Evolutionary conservation across 2,329 filamentous ascomycete species (phyloP), one percentile per base, ranked within the genome.

Genomic region (Penicillium sumatraense): DNA sequence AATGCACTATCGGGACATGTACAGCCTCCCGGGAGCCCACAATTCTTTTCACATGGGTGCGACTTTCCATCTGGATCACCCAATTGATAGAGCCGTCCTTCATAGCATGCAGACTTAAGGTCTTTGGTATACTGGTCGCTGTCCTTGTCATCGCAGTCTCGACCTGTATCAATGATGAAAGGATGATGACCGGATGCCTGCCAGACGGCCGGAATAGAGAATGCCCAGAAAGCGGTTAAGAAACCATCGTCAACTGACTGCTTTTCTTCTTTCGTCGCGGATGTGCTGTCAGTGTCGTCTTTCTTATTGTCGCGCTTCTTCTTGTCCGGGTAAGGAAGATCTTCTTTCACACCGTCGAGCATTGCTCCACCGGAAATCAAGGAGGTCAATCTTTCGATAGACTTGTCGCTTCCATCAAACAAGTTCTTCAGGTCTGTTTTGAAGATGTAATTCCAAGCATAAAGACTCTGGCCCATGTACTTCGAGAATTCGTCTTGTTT

Each of bases 91-190:
- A 10, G 31, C 14, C 14, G 7, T 14, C n/a, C 31, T 9, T 35
- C 8, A n/a, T 10, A 9, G 14, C 31, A 35, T 5, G 31, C 31
- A 35, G 8, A 9, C n/a, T 9, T 35, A 8, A n/a, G 8, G 14
- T 35, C 31, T n/a, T 10, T 35, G 14, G 31, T 35, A 35, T 35
- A 35, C n/a, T 35, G 7, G 14, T 9, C 14, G 14, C 8, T 5
- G 8, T 56, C 40, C 23, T 61, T 42, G 23, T 47, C 51, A 44
- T 52, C 58, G 36, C 59, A 60, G 20, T 21, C 27, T 29, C 58
- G 26, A 29, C 61, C 54, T 27, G 61, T 31, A 46, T 59, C 38
- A 35, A 62, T 53, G 50, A 64, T 41, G 51, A 61, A 57, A 40
- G 50, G 5, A 44, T 57, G 23, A 23, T 41, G 10, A n/a, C 47